Evolutionary conservation across 495 filamentous ascomycete species (phyloP), one percentile per base, ranked within the genome.

Genomic region (Penicillium bovifimosum): DNA sequence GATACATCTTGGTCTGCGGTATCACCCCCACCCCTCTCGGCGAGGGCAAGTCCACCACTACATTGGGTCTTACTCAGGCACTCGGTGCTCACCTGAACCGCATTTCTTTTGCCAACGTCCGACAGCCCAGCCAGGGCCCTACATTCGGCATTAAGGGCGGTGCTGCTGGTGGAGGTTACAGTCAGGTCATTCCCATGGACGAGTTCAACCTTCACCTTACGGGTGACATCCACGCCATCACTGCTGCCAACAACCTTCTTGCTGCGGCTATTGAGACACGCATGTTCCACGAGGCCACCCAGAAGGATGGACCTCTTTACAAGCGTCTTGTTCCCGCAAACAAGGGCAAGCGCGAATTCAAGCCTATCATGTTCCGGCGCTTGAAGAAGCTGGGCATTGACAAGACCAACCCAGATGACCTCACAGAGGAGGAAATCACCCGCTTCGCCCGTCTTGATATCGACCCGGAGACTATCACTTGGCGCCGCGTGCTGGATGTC

Each of bases 111-210:
- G 92, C 93, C 68, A 98, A 98, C 60, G 93, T 98, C 45, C 83
- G 93, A 41, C 93, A 98, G 72, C 93, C 93, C 27, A 95, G 88
- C 62, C 93, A 96, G 76, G 93, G 93, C 9, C 93, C 93, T 45
- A 98, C 93, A 0, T 98, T 98, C 64, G 93, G 93, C 62, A 96
- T 98, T 77, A 98, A 98, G 75, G 93, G 93, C 39, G 93, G 93
- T 55, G 93, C 93, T 46, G 93, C 93, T 50, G 93, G 93, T 62
- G 93, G 93, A 58, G 93, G 93, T 13, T 98, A 96, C 77, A 95
- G 89, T 68, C 93, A 98, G 70, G 93, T 97, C 62, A 97, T 98
- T 58, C 93, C 93, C 46, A 98, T 98, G 93, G 93, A 98, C 57
- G 93, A 98, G 68, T 98, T 98, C 78, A 98, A 98, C 66, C 77